Conservation (phyloP, 345 rosid species). For the Ailanthus altissimus region DNA sequence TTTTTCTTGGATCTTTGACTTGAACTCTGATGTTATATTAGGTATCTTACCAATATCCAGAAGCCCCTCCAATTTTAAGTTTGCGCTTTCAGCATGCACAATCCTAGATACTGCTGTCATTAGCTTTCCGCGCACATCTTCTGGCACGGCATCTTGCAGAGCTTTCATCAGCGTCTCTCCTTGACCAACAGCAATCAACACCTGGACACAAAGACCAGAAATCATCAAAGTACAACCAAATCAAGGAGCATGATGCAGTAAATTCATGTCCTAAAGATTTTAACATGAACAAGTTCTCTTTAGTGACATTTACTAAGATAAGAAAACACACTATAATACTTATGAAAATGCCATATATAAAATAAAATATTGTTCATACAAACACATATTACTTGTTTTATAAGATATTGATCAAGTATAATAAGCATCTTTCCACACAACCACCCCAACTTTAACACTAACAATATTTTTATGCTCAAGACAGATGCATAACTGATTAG, state of each 20-base stretch:
- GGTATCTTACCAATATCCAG: slow-evolving; percentile 41
- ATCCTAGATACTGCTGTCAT: slow-evolving; percentile 64
- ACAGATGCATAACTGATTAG: background rate
- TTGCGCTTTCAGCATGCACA: slow-evolving; percentile 52
- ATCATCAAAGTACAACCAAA: slow-evolving; percentile 23
- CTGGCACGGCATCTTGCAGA: slow-evolving; percentile 91
- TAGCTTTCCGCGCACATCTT: slow-evolving; percentile 87
- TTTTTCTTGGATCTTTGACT: slow-evolving; percentile 43
- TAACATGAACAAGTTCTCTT: slow-evolving; percentile 11
- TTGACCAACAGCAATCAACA: slow-evolving; percentile 77
- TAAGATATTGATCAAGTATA: background rate
- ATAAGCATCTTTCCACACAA: background rate
- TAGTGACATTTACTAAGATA: background rate
- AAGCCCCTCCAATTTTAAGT: slow-evolving; percentile 51
- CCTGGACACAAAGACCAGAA: slow-evolving; percentile 52
- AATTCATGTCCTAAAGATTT: background rate
- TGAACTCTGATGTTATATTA: slow-evolving; percentile 35
- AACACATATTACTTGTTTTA: slow-evolving; percentile 4
- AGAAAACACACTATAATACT: background rate
- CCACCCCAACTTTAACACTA: background rate
- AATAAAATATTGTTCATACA: background rate
- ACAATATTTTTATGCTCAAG: background rate
- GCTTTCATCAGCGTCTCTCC: slow-evolving; percentile 87
- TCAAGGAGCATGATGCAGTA: slow-evolving; percentile 16
- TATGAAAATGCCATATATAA: background rate